Evolutionary conservation across 2,329 filamentous ascomycete genomes (phyloP).

Genomic region (Phialophora expanda): DNA sequence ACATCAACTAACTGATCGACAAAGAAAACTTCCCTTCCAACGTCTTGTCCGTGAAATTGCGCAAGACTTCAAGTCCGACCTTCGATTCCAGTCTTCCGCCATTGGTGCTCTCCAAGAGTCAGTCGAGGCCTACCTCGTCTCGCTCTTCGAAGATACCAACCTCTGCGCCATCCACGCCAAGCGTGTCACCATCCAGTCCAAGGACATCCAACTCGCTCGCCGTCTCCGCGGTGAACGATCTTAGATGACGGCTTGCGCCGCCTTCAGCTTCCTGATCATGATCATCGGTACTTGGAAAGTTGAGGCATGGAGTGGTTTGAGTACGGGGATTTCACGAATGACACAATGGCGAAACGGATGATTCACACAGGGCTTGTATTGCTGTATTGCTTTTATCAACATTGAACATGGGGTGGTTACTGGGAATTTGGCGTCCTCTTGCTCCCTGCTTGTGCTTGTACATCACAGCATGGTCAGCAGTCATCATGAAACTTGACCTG

Average conservation of each 20-base stretch:
- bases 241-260: slow-evolving; percentile 54
- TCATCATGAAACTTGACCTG: slow-evolving; percentile 34
- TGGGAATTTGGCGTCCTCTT: slow-evolving; percentile 36
- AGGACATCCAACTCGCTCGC: slow-evolving; percentile 96
- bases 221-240: slow-evolving; percentile 93
- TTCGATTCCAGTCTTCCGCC: slow-evolving; percentile 97
- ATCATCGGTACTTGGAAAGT: slow-evolving; percentile 24
- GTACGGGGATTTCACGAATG: slow-evolving; percentile 37
- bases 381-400: slow-evolving; percentile 24
- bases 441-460: slow-evolving; percentile 33
- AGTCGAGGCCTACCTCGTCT: slow-evolving; percentile 97
- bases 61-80: slow-evolving; percentile 91
- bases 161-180: slow-evolving; percentile 98
- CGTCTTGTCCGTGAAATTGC: slow-evolving; percentile 96
- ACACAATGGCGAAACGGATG: slow-evolving; percentile 36
- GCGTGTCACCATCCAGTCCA: slow-evolving; percentile 92
- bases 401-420: slow-evolving; percentile 28
- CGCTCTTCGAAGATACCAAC: slow-evolving; percentile 98
- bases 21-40: slow-evolving; percentile 97
- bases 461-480: slow-evolving; percentile 32
- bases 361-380: slow-evolving; percentile 37
- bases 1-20: slow-evolving; percentile 85
- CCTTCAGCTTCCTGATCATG: slow-evolving; percentile 25
- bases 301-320: slow-evolving; percentile 26
- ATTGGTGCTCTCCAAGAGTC: slow-evolving; percentile 98